A percentile compares a stretch with the other conserved stretches of the same genome.
These are phyloP conservation scores for Epichloe scottii DNA, from an alignment of 2,329 filamentous ascomycete genomes.

Conservation along the genomic window DNA sequence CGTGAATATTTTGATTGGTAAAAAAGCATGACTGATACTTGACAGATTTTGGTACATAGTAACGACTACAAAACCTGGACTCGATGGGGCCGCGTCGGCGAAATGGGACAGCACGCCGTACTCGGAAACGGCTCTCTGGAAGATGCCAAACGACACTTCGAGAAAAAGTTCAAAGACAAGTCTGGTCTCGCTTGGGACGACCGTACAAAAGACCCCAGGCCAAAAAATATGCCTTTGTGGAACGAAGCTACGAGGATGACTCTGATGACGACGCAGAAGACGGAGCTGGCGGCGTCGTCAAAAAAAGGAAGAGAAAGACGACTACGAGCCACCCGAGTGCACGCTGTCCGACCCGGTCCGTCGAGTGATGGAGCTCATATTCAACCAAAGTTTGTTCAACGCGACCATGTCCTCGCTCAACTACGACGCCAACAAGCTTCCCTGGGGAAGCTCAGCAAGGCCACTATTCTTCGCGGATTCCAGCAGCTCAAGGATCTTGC, in stretches of 20 bases:
- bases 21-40: neutral
- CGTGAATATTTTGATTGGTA: too few species aligned
- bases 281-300: conserved; percentile 12
- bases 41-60: conserved; percentile 27
- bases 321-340: conserved; percentile 33
- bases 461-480: conserved; percentile 63
- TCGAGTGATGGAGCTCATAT: conserved; percentile 66
- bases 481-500: conserved; percentile 65
- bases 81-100: conserved; percentile 68
- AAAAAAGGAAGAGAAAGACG: conserved; percentile 25
- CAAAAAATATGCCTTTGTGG: conserved; percentile 70
- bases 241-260: conserved; percentile 65
- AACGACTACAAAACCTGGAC: conserved; percentile 52
- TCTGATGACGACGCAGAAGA: conserved; percentile 30
- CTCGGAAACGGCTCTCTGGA: conserved; percentile 30
- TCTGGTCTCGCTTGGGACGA: conserved; percentile 43
- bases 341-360: conserved; percentile 49
- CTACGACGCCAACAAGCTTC: conserved; percentile 65
- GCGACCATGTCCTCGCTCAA: conserved; percentile 54
- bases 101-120: conserved; percentile 35
- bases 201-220: conserved; percentile 42
- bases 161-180: conserved; percentile 52
- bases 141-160: conserved; percentile 36
- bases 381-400: conserved; percentile 63
- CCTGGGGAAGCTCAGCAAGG: conserved; percentile 71